Base-by-base conservation (phyloP, 1,139 yeast genomes). In the Suhomyces bokatorum region DNA sequence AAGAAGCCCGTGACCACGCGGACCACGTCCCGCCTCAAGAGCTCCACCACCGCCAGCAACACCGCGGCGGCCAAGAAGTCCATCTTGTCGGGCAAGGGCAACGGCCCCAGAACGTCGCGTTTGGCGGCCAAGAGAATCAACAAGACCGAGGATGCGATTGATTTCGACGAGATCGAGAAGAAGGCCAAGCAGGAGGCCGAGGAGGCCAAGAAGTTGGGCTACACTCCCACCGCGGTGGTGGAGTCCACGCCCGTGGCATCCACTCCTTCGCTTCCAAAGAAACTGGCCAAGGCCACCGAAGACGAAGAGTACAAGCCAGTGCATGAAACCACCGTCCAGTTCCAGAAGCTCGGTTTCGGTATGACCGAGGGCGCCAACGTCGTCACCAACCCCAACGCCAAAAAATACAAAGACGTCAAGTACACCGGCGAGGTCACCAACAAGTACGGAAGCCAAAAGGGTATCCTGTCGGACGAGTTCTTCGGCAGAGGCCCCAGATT, bases 391-490 rank as follows among this genome's bases (percentile, higher is more conserved):
- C 59, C 71, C 12, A 62, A 64, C 32, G 61, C 69, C 20, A 70
- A 73, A 52, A 63, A 67, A 46, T 69, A 70, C 52, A 75, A 77
- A 52, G 84, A 80, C 62, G 70, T 75, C 52, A 66, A 69, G 51
- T 78, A 85, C 62, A 81, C 89, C 1, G 93, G 93, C 35, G 84
- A 83, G 54, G 86, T 85, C 28, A 80, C 80, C 35, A 79, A 77
- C 59, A 88, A 90, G 66, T 93, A 78, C 64, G 98, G 97, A 45
- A 71, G 73, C 34, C 97, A 91, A 64, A 93, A 89, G 75, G 96
- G 91, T 44, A 95, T 93, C 53, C 91, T 98, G 0, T 90, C 97
- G 0, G 99, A 95, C 65, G 95, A 90, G 67, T 82, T 80, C 62
- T 93, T 93, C 63, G 97, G 97, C 13, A 83, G 96, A 59, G 95